Conservation (phyloP, 805 yeast genomes). For the Saturnispora ahearnii region DNA sequence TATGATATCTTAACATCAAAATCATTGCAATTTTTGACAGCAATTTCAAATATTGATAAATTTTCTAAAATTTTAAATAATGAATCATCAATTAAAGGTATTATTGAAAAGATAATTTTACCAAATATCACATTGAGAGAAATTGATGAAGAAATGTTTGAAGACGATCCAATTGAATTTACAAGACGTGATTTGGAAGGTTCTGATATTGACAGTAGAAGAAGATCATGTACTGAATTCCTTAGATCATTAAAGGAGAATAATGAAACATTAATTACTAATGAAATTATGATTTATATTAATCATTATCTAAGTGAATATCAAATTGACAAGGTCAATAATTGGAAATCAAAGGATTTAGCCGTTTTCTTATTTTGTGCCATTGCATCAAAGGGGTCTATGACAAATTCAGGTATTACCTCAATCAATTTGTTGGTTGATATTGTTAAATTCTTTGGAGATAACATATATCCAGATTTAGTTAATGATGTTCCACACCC, state of each 20-base stretch:
- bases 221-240: slow-evolving; percentile 89
- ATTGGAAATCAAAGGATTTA: slow-evolving; percentile 84
- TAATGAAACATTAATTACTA: slow-evolving; percentile 66
- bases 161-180: slow-evolving; percentile 93
- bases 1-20: slow-evolving; percentile 79
- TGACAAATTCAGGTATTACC: slow-evolving; percentile 81
- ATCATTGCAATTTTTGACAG: slow-evolving; percentile 71
- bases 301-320: slow-evolving; percentile 48
- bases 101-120: slow-evolving; percentile 73
- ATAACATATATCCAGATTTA: slow-evolving; percentile 76
- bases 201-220: slow-evolving; percentile 83
- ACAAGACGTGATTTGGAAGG: slow-evolving; percentile 94
- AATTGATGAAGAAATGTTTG: slow-evolving; percentile 85
- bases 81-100: slow-evolving; percentile 57
- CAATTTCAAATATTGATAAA: slow-evolving; percentile 63
- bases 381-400: slow-evolving; percentile 82
- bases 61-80: slow-evolving; percentile 56
- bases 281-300: slow-evolving; percentile 64
- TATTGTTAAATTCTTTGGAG: slow-evolving; percentile 75
- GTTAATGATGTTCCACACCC: slow-evolving; percentile 53
- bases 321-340: slow-evolving; percentile 47
- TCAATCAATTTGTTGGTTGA: slow-evolving; percentile 79
- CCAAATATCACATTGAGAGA: slow-evolving; percentile 86
- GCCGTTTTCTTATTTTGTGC: slow-evolving; percentile 82
- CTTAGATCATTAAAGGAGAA: slow-evolving; percentile 76